phyloP scores from a whole-genome alignment of 176 grass and related monocot species.

The Musa schizocarpa region DNA sequence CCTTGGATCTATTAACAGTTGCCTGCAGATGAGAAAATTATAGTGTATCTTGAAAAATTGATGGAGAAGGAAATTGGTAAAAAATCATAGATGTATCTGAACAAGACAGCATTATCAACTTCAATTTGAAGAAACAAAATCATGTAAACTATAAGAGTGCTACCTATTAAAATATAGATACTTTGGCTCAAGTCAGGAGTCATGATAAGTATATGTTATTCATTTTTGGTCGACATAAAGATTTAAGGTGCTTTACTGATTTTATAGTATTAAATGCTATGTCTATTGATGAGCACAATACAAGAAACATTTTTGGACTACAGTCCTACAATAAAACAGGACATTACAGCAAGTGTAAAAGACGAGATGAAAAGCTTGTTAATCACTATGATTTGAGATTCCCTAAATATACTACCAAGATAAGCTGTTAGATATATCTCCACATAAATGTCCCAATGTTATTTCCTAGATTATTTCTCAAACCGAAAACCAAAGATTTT shows the following conservation, averaged over 20 bases:
- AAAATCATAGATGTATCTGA: not conserved
- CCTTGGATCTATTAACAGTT: slow-evolving; percentile 85
- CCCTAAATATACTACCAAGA: not conserved
- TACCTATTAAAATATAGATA: not conserved
- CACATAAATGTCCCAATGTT: not conserved
- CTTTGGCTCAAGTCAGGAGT: not conserved
- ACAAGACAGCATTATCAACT: not conserved
- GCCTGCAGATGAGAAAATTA: slow-evolving; percentile 36
- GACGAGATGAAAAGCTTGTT: too few species aligned
- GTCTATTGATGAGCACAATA: too few species aligned
- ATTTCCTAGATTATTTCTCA: not conserved
- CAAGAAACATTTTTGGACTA: too few species aligned
- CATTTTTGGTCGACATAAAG: not conserved
- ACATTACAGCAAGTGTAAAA: too few species aligned
- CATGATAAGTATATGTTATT: not conserved
- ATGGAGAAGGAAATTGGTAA: not conserved
- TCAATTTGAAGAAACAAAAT: not conserved
- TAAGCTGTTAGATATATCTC: not conserved
- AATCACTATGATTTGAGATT: not conserved
- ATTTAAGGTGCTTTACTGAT: too few species aligned
- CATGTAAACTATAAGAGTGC: not conserved
- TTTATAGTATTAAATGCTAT: too few species aligned
- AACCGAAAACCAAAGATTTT: not conserved
- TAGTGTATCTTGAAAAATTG: not conserved
- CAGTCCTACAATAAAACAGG: too few species aligned